These are phyloP conservation scores for Verbena officinalis DNA, from an alignment of 257 asterid species.

Conservation along the genomic window DNA sequence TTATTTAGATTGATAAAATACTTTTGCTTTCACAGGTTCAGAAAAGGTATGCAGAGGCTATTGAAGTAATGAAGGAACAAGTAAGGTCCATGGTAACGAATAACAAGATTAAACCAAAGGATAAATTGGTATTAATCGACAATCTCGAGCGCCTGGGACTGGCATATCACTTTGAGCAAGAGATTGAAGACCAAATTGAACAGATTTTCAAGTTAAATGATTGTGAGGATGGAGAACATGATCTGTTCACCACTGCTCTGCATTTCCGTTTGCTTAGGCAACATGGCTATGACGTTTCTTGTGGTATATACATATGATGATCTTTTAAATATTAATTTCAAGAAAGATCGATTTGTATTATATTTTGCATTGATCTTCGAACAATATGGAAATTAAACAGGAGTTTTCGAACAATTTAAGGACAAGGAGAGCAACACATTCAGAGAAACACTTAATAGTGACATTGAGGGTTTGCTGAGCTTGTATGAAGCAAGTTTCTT, in stretches of 20 bases:
- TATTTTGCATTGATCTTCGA: too few species aligned
- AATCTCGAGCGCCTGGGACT: constrained; percentile 25
- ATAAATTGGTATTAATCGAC: constrained; percentile 16
- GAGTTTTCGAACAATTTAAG: constrained; percentile 15
- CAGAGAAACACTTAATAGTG: neutral
- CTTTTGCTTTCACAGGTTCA: neutral
- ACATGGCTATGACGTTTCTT: constrained; percentile 10
- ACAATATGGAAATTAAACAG: neutral
- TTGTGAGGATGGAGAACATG: neutral
- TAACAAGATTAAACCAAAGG: neutral
- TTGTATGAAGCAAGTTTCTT: constrained; percentile 36
- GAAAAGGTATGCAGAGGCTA: neutral
- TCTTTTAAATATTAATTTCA: neutral
- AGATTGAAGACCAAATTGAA: constrained; percentile 9
- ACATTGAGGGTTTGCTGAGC: constrained; percentile 27
- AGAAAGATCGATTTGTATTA: neutral
- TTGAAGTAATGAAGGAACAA: constrained; percentile 8
- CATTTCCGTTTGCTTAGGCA: constrained; percentile 19
- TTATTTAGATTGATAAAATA: neutral
- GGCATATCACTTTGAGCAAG: constrained; percentile 3
- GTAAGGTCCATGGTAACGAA: constrained; percentile 7
- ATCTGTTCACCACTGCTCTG: neutral
- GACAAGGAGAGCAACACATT: neutral
- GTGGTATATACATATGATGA: too few species aligned
- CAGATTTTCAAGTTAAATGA: neutral